Base-by-base conservation (phyloP, 1,139 yeast genomes). In the Groenewaldozyma auringiensis region DNA sequence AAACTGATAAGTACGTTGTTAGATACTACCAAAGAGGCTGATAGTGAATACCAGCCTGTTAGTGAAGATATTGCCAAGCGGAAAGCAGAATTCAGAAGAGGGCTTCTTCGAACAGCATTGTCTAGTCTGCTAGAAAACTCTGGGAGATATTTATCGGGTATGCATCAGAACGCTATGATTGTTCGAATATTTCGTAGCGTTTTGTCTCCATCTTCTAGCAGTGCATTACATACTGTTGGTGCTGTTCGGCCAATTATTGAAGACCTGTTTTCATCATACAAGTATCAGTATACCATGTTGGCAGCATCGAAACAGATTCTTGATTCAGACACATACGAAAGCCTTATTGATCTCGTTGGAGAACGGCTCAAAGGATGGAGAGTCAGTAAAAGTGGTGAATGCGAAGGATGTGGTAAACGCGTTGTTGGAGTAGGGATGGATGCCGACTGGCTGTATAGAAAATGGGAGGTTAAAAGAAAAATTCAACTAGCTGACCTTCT, bases 361-460 rank as follows among this genome's bases (percentile, higher is more conserved):
- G 68, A 70, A 40, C 69, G 74, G 20, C 52, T 70, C 1, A 60
- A 63, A 44, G 95, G 95, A 0, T 81, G 89, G 85, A 65, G 77
- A 1, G 73, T 80, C 1, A 61, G 65, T 2, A 64, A 63, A 25
- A 65, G 70, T 17, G 71, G 74, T 43, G 72, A 69, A 41, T 86
- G 95, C 62, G 81, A 83, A 44, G 76, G 81, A 0, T 86, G 95
- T 61, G 85, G 83, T 2, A 77, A 76, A 51, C 65, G 66, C 29
- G 64, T 85, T 35, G 78, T 84, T 75, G 95, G 95, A 0, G 59
- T 74, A 0, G 76, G 75, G 0, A 65, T 79, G 2, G 66, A 70
- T 34, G 68, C 71, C 2, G 65, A 63, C 9, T 54, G 56, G 54
- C 46, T 65, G 2, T 67, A 63, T 44, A 49, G 46, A 4, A 56